Evolutionary conservation across 1,284 basidiomycete species (phyloP).

Genomic region (Anthracocystis walkeri): DNA sequence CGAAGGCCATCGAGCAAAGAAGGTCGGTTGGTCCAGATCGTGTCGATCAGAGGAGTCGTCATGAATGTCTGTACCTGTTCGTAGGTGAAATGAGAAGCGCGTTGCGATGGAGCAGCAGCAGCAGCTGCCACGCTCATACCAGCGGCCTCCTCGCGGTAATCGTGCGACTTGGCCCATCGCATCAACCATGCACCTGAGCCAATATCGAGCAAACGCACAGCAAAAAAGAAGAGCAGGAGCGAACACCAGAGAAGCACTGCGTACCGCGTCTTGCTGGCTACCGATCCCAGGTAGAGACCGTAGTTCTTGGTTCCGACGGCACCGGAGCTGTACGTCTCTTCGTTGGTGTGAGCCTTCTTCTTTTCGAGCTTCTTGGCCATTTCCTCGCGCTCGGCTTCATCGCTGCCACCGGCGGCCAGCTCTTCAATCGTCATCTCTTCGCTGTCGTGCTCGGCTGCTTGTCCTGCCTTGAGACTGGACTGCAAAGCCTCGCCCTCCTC

Average conservation of each 20-base stretch:
- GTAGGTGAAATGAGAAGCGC: slow-evolving; percentile 14
- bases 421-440: slow-evolving; percentile 60
- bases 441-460: slow-evolving; percentile 21
- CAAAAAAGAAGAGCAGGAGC: slow-evolving; percentile 56
- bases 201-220: slow-evolving; percentile 58
- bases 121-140: slow-evolving; percentile 10
- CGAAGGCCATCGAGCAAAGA: slow-evolving; percentile 17
- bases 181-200: slow-evolving; percentile 65
- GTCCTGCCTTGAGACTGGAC: slow-evolving; percentile 29
- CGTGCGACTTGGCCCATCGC: slow-evolving; percentile 65
- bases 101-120: slow-evolving; percentile 3
- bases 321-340: slow-evolving; percentile 65
- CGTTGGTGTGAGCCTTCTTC: slow-evolving; percentile 60
- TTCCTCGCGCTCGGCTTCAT: slow-evolving; percentile 58
- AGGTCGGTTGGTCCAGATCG: slow-evolving; percentile 35
- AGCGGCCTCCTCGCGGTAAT: slow-evolving; percentile 28
- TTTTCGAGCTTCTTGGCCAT: slow-evolving; percentile 55
- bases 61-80: slow-evolving; percentile 37
- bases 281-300: slow-evolving; percentile 60
- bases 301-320: slow-evolving; percentile 60
- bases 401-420: slow-evolving; percentile 53
- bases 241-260: slow-evolving; percentile 57
- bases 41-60: slow-evolving; percentile 40
- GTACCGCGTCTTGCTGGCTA: slow-evolving; percentile 37
- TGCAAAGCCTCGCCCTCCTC: slow-evolving; percentile 54